phyloP scores from a whole-genome alignment of 2,329 filamentous ascomycete species.

The Kalaharituber pfeilii region DNA sequence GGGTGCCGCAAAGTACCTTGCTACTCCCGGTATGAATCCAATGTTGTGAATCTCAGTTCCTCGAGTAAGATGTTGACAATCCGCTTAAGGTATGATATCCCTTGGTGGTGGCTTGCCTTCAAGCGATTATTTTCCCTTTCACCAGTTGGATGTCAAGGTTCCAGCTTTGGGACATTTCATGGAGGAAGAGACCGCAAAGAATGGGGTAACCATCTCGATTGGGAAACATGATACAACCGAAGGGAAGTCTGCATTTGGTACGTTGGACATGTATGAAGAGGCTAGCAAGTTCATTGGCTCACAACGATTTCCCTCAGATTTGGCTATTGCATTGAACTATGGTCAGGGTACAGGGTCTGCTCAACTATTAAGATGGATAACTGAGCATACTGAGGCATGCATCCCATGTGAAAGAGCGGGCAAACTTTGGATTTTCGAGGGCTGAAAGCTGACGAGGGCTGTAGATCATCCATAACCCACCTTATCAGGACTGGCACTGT shows the following conservation, averaged over 20 bases:
- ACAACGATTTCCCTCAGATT: slow-evolving; percentile 35
- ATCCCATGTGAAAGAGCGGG: not conserved
- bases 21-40: slow-evolving; percentile 43
- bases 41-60: not conserved
- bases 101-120: slow-evolving; percentile 84
- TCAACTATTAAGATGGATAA: slow-evolving; percentile 76
- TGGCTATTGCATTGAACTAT: slow-evolving; percentile 84
- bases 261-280: slow-evolving; percentile 9
- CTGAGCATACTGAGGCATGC: slow-evolving; percentile 69
- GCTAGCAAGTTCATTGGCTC: not conserved
- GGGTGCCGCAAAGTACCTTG: slow-evolving; percentile 59
- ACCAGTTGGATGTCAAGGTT: slow-evolving; percentile 56
- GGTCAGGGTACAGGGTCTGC: slow-evolving; percentile 71
- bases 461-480: slow-evolving; percentile 60
- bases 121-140: slow-evolving; percentile 81
- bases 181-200: slow-evolving; percentile 45
- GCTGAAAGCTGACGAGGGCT: not conserved
- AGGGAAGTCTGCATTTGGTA: slow-evolving; percentile 38
- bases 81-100: slow-evolving; percentile 49
- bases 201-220: slow-evolving; percentile 44
- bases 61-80: slow-evolving; percentile 1
- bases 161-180: slow-evolving; percentile 53
- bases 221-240: slow-evolving; percentile 70
- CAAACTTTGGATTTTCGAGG: not conserved
- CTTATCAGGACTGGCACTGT: slow-evolving; percentile 79